phyloP scores from a whole-genome alignment of 495 filamentous ascomycete species.

The Neurospora cerealis region DNA sequence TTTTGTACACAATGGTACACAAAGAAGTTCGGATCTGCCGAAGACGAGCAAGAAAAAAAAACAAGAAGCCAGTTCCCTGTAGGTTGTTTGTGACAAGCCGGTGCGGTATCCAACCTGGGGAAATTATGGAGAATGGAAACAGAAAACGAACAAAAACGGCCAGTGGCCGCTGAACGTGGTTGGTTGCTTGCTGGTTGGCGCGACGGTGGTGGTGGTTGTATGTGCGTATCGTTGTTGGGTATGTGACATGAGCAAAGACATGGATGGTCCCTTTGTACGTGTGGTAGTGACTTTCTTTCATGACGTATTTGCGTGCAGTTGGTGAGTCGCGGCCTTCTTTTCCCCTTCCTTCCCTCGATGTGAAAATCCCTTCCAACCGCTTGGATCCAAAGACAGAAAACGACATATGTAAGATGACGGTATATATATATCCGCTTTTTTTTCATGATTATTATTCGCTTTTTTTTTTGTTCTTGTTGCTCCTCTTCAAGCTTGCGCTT shows the following conservation, averaged over 20 bases:
- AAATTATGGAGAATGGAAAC: background rate
- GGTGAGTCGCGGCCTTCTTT: background rate
- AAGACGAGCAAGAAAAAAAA: background rate
- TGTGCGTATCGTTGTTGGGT: background rate
- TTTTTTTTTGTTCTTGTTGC: background rate
- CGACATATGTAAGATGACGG: background rate
- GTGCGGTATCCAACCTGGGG: background rate
- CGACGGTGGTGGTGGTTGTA: background rate
- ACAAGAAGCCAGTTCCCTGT: background rate
- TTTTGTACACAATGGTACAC: background rate
- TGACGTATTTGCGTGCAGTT: conserved; percentile 3
- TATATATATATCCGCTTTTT: background rate
- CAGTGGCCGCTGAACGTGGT: background rate
- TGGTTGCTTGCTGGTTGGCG: background rate
- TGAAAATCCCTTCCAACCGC: background rate
- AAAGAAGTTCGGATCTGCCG: background rate
- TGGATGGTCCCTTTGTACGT: background rate
- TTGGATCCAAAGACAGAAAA: background rate
- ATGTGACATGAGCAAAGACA: background rate
- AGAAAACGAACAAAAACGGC: background rate
- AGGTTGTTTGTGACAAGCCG: background rate
- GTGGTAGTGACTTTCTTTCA: background rate
- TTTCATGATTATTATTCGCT: background rate
- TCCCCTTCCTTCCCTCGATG: background rate
- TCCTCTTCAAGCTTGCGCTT: conserved; percentile 3